Evolutionary conservation across 1,284 basidiomycete genomes (phyloP), one percentile per base, ranked within the genome.

Genomic region (Sanghuangporus sanghuang): DNA sequence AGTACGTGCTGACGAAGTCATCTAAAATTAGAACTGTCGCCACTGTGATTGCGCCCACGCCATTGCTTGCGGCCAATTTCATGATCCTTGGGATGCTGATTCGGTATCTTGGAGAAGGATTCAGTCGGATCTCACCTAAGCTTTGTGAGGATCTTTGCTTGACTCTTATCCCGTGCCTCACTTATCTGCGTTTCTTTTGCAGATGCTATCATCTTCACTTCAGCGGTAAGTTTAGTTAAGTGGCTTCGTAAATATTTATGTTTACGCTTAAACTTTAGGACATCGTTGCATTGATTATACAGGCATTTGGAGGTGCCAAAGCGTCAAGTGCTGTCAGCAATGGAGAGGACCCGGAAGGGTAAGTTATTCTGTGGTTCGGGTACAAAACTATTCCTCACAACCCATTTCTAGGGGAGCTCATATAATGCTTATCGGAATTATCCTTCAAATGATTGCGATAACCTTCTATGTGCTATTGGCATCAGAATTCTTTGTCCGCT

Each of bases 351-450:
- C 56, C 58, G 6, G 46, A 61, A 46, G 32, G 54, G 38, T 50
- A 21, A 32, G 59, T 57, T 21, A n/a, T 21, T 6, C 42, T 68
- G 8, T 44, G 21, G 9, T 42, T 8, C 14, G 8, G 6, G 2
- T 42, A 38, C 40, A 21, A 36, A 36, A 11, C 9, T 16, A 6
- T 39, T 35, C 65, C 16, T 40, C 62, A 65, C 8, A 48, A 67
- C 23, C 56, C 6, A 11, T 2, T 23, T 52, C 1, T 52, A 57
- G 56, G 80, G 79, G 83, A 23, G 78, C 73, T 1, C 72, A 79
- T 59, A 75, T 86, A 69, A 85, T 85, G 83, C 74, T 86, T 3
- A 79, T 72, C 35, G 85, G 85, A 60, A 85, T 86, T 64, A 72
- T 77, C 38, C 77, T 85, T 65, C 85, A 86, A 69, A 73, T 86